A percentile compares a stretch with the other conserved stretches of the same genome.
These are phyloP conservation scores for Skeletonema marinoi DNA, from an alignment of 108 stramenopile species.

Conservation along the genomic window DNA sequence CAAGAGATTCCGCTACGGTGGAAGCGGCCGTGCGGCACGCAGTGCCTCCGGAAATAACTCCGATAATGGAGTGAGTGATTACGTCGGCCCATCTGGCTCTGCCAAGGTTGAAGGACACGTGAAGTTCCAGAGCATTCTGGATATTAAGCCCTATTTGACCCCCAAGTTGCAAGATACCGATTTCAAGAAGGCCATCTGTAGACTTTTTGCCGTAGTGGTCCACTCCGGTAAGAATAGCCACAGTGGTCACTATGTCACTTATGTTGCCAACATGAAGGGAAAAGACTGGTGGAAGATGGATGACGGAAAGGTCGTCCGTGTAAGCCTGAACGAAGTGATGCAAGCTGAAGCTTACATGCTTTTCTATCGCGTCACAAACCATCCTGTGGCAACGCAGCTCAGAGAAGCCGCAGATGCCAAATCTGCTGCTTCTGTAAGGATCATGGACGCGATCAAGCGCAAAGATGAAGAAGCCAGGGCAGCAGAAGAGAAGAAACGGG, in stretches of 20 bases:
- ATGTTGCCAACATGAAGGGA: conserved; percentile 74
- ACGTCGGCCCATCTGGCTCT: conserved; percentile 73
- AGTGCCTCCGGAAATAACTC: not conserved
- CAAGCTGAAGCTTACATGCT: conserved; percentile 90
- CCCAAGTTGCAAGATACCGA: conserved; percentile 61
- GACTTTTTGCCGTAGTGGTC: conserved; percentile 89
- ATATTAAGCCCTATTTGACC: conserved; percentile 79
- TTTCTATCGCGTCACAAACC: conserved; percentile 86
- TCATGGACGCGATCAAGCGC: not conserved
- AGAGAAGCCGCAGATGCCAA: conserved; percentile 22
- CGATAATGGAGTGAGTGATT: conserved; percentile 33
- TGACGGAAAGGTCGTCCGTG: conserved; percentile 72
- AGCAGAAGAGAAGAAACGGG: conserved; percentile 3
- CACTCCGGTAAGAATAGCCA: conserved; percentile 88
- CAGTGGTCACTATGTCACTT: conserved; percentile 80
- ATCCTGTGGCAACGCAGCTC: conserved; percentile 70
- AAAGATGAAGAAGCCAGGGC: conserved; percentile 7
- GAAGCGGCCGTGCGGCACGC: conserved; percentile 42
- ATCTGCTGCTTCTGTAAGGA: conserved; percentile 4
- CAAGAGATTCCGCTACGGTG: conserved; percentile 87
- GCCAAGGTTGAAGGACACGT: conserved; percentile 92
- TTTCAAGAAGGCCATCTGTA: conserved; percentile 70
- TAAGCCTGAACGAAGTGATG: conserved; percentile 63
- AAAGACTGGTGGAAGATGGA: conserved; percentile 95
- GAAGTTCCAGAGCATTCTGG: conserved; percentile 66